These are phyloP conservation scores for Fagopyrum homotropicum DNA, from an alignment of 148 eudicot species.

Conservation along the genomic window DNA sequence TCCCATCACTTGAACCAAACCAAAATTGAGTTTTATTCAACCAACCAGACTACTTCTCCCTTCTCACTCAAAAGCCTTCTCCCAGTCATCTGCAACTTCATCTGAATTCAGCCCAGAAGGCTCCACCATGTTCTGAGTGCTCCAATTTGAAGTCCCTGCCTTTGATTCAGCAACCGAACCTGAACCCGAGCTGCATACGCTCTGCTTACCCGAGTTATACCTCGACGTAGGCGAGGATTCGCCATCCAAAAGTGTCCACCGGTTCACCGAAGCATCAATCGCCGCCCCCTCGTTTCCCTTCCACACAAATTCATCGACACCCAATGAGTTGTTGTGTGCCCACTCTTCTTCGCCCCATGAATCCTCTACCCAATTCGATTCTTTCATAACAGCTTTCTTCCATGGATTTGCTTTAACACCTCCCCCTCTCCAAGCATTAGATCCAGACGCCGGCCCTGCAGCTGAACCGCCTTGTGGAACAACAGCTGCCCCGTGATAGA, in stretches of 20 bases:
- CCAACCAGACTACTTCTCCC: background rate
- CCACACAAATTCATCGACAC: constrained; percentile 26
- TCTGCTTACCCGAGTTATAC: constrained; percentile 22
- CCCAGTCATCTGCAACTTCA: constrained; percentile 88
- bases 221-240: constrained; percentile 28
- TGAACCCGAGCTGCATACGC: constrained; percentile 6
- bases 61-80: constrained; percentile 59
- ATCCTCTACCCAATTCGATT: constrained; percentile 47
- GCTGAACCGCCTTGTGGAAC: constrained; percentile 37
- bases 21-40: background rate
- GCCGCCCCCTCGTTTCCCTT: constrained; percentile 53
- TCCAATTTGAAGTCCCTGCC: constrained; percentile 16
- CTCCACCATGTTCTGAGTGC: background rate
- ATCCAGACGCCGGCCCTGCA: constrained; percentile 26
- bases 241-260: constrained; percentile 67
- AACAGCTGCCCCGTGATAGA: constrained; percentile 65
- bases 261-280: constrained; percentile 39
- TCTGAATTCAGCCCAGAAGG: constrained; percentile 26
- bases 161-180: constrained; percentile 21
- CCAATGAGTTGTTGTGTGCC: constrained; percentile 24
- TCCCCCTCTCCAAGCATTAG: constrained; percentile 45
- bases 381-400: constrained; percentile 61
- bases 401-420: constrained; percentile 50
- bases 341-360: constrained; percentile 68
- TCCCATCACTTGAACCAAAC: background rate